Conservation (phyloP, 2,329 filamentous ascomycete species). For the Nannizzia gypsea region DNA sequence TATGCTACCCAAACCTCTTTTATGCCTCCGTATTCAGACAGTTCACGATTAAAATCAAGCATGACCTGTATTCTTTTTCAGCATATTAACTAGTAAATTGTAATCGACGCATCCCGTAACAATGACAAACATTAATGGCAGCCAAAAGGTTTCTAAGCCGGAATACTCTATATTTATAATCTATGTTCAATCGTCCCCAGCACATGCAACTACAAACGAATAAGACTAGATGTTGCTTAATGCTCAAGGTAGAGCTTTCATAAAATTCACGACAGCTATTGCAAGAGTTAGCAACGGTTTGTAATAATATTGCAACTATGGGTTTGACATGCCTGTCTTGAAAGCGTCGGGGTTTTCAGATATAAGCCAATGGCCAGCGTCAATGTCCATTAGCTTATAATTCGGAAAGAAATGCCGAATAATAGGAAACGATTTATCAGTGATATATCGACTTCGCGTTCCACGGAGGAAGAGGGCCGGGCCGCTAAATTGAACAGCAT, state of each 20-base stretch:
- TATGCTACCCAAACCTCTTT: neutral
- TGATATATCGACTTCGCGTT: slow-evolving; percentile 22
- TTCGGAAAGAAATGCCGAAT: slow-evolving; percentile 56
- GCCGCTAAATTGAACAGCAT: slow-evolving; percentile 55
- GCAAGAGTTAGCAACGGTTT: neutral
- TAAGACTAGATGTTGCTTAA: neutral
- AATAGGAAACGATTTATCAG: slow-evolving; percentile 20
- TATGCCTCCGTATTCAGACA: neutral
- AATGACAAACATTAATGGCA: too few relatives aligned
- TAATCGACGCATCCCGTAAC: too few relatives aligned
- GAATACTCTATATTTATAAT: neutral
- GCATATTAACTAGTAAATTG: neutral
- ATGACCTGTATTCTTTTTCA: neutral
- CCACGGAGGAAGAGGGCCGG: slow-evolving; percentile 57
- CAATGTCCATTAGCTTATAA: slow-evolving; percentile 61
- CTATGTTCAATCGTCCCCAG: neutral
- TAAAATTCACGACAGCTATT: slow-evolving; percentile 10
- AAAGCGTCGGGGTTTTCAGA: slow-evolving; percentile 79
- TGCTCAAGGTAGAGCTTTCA: neutral
- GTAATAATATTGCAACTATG: neutral
- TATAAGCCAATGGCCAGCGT: slow-evolving; percentile 78
- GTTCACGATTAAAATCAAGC: slow-evolving; percentile 9
- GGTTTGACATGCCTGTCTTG: slow-evolving; percentile 49
- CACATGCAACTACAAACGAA: neutral
- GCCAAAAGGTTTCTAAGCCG: too few relatives aligned